Conservation (phyloP, 2,329 filamentous ascomycete species). For the Xylaria digitata region DNA sequence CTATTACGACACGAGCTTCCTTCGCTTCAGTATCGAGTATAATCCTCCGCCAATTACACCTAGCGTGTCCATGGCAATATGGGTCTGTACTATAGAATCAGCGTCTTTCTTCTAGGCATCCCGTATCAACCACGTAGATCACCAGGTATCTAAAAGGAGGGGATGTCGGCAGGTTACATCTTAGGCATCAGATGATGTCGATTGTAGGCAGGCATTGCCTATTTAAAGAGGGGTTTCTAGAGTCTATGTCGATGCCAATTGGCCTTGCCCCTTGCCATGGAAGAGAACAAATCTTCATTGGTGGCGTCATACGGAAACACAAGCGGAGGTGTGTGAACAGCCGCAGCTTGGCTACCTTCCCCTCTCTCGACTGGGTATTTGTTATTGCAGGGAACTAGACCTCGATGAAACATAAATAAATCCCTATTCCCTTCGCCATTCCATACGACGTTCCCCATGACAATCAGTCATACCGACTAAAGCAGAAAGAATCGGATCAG, state of each 20-base stretch:
- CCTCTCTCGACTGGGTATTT: constrained; percentile 45
- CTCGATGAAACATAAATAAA: constrained; percentile 45
- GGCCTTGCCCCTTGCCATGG: constrained; percentile 27
- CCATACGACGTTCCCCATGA: constrained; percentile 39
- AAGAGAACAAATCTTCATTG: constrained; percentile 37
- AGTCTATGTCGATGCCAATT: constrained; percentile 35
- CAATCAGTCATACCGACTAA: constrained; percentile 35
- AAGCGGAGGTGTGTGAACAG: constrained; percentile 26
- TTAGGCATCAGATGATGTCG: constrained; percentile 45
- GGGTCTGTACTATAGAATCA: background rate
- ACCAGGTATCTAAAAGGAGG: constrained; percentile 23
- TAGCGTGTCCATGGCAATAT: background rate
- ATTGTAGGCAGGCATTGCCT: constrained; percentile 41
- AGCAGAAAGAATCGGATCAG: constrained; percentile 28
- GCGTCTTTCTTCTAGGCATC: constrained; percentile 22
- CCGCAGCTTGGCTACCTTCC: constrained; percentile 37
- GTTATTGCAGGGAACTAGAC: constrained; percentile 32
- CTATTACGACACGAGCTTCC: background rate
- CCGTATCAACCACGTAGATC: constrained; percentile 33
- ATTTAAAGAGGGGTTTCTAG: constrained; percentile 36
- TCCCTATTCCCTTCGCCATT: constrained; percentile 17
- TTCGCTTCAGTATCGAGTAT: constrained; percentile 4
- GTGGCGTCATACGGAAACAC: constrained; percentile 34
- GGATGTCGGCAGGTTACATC: constrained; percentile 44
- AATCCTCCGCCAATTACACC: constrained; percentile 18